These are phyloP conservation scores for Betula pendula DNA, from an alignment of 306 rosid genomes.

Conservation along the genomic window DNA sequence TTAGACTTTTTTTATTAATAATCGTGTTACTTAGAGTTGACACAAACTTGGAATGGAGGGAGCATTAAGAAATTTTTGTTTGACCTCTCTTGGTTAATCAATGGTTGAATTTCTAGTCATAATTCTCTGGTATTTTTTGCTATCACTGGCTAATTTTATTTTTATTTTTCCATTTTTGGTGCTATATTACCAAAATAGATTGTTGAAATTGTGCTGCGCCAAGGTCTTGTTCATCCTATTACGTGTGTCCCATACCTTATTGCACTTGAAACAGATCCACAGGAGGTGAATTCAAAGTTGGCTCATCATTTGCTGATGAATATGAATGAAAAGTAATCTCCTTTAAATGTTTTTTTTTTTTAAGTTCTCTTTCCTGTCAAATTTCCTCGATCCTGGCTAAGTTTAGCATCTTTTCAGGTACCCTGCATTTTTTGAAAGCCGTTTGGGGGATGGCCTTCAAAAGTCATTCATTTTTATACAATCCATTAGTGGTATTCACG, in stretches of 20 bases:
- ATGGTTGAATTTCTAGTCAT: not conserved
- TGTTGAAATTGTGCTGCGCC: conserved; percentile 94
- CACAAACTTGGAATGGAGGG: not conserved
- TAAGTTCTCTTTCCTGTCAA: conserved; percentile 12
- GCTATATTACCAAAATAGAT: conserved; percentile 44
- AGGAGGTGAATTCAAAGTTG: conserved; percentile 75
- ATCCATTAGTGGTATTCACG: conserved; percentile 53
- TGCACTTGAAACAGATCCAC: conserved; percentile 97
- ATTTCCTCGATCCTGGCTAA: conserved; percentile 29
- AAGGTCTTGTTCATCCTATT: conserved; percentile 99
- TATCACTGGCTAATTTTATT: not conserved
- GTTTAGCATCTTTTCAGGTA: conserved; percentile 65
- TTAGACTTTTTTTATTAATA: not conserved
- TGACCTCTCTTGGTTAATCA: not conserved
- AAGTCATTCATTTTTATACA: conserved; percentile 87
- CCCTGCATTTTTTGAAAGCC: conserved; percentile 96
- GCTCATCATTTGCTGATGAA: conserved; percentile 95
- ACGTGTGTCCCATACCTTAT: conserved; percentile 95
- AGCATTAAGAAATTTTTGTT: not conserved
- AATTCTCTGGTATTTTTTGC: not conserved
- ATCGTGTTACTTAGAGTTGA: not conserved
- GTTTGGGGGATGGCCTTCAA: conserved; percentile 98
- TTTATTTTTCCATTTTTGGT: not conserved
- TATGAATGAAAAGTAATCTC: conserved; percentile 90
- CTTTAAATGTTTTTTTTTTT: conserved; percentile 11